Evolutionary conservation across 176 grass and related monocot species (phyloP).

Genomic region (Metroxylon sagu): DNA sequence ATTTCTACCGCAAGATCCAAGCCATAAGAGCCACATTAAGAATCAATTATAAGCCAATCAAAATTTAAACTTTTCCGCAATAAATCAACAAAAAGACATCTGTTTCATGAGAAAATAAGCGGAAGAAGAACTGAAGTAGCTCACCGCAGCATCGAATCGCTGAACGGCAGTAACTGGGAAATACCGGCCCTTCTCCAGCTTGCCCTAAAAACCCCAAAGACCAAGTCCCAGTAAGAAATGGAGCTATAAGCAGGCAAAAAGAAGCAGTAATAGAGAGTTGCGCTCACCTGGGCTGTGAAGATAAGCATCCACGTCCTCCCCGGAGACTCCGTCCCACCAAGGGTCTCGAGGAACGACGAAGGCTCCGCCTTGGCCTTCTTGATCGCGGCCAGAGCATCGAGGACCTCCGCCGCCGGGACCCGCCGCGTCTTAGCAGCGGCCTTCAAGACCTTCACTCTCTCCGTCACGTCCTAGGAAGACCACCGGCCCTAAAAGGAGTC

Average conservation of each 20-base stretch:
- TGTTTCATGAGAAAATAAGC: too few species aligned
- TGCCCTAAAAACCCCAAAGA: conserved; percentile 30
- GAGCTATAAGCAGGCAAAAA: not conserved
- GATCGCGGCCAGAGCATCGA: conserved; percentile 50
- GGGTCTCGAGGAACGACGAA: conserved; percentile 54
- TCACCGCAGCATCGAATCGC: conserved; percentile 86
- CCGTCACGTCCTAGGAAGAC: conserved; percentile 37
- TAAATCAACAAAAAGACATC: not conserved
- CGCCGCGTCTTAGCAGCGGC: conserved; percentile 66
- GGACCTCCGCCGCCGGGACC: conserved; percentile 50
- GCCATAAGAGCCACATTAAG: too few species aligned
- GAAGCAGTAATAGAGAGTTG: not conserved
- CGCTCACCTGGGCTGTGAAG: conserved; percentile 65
- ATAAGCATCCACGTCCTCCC: conserved; percentile 99
- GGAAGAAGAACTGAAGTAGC: not conserved
- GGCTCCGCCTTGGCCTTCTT: conserved; percentile 77
- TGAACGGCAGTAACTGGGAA: conserved; percentile 85
- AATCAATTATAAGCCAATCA: too few species aligned
- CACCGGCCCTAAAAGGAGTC: not conserved
- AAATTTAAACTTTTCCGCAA: not conserved
- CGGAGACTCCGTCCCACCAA: conserved; percentile 69
- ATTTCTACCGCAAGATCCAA: too few species aligned
- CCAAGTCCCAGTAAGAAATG: not conserved
- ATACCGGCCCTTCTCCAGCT: conserved; percentile 69
- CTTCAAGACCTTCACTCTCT: conserved; percentile 74